These are phyloP conservation scores for Trifolium dubium DNA, from an alignment of 306 rosid genomes.

Conservation along the genomic window DNA sequence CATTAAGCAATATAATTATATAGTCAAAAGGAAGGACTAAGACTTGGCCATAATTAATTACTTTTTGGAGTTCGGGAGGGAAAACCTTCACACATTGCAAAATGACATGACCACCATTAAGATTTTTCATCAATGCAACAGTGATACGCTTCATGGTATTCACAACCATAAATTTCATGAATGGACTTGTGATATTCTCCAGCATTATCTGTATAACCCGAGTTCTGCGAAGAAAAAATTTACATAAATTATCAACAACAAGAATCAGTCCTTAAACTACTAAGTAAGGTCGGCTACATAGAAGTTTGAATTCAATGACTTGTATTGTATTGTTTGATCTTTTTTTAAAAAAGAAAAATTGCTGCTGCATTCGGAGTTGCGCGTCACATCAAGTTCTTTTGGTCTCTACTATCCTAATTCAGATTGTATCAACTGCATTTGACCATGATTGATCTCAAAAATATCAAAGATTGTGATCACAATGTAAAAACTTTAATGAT, in stretches of 20 bases:
- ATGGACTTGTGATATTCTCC: not conserved
- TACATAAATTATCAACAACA: not conserved
- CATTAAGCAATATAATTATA: not conserved
- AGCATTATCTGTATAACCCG: conserved; percentile 45
- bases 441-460: too few relatives aligned
- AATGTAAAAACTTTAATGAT: not conserved
- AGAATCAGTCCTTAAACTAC: too few relatives aligned
- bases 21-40: not conserved
- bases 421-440: too few relatives aligned
- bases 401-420: too few relatives aligned
- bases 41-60: not conserved
- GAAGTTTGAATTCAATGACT: not conserved
- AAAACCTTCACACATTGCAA: conserved; percentile 36
- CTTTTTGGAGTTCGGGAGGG: not conserved
- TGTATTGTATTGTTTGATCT: too few relatives aligned
- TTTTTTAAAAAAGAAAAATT: too few relatives aligned
- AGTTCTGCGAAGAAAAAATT: conserved; percentile 36
- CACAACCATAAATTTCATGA: not conserved
- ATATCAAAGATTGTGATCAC: not conserved
- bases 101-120: conserved; percentile 47
- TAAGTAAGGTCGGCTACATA: too few relatives aligned
- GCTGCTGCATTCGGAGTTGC: not conserved
- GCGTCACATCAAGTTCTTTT: too few relatives aligned
- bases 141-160: conserved; percentile 2
- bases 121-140: conserved; percentile 30